Evolutionary conservation across 176 grass and related monocot genomes (phyloP).

Genomic region (Dendrocalamus sinicus): DNA sequence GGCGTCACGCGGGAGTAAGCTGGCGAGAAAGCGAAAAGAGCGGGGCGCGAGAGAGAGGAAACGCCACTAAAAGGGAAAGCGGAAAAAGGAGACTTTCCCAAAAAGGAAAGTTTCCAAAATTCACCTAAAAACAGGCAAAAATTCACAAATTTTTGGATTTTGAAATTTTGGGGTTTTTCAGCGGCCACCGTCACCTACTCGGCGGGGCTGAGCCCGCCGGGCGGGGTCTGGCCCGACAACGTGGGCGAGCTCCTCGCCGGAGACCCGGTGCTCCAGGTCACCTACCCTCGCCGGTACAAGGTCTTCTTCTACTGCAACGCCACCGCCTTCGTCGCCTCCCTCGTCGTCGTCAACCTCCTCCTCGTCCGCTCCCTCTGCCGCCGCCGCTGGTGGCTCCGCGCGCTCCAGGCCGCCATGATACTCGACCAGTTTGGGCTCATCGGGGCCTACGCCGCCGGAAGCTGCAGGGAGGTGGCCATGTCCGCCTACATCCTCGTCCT

Average conservation of each 20-base stretch:
- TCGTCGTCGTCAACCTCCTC: constrained; percentile 60
- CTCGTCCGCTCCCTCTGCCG: constrained; percentile 33
- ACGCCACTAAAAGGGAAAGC: no score
- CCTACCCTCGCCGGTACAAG: constrained; percentile 33
- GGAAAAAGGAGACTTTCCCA: no score
- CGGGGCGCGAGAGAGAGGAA: no score
- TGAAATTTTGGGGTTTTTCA: no score
- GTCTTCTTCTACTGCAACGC: constrained; percentile 58
- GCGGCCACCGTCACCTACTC: constrained; percentile 52
- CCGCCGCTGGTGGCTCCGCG: constrained; percentile 45
- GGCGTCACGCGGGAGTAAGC: no score
- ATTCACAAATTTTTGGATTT: no score
- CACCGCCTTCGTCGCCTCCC: constrained; percentile 47
- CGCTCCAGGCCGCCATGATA: constrained; percentile 55
- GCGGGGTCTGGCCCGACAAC: constrained; percentile 52
- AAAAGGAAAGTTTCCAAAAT: no score
- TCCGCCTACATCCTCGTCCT: constrained; percentile 38
- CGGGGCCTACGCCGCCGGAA: constrained; percentile 51
- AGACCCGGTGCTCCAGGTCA: constrained; percentile 44
- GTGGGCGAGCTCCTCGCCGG: neutral
- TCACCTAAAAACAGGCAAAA: no score
- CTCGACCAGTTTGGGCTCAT: constrained; percentile 51
- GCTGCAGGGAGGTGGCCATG: constrained; percentile 51
- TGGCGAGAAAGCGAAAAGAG: no score
- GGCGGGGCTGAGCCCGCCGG: constrained; percentile 54